Percentiles rank a stretch among this genome's conserved stretches.
Conservation (phyloP, 768 basidiomycete genomes). For the Xerocomellus amylosporus region DNA sequence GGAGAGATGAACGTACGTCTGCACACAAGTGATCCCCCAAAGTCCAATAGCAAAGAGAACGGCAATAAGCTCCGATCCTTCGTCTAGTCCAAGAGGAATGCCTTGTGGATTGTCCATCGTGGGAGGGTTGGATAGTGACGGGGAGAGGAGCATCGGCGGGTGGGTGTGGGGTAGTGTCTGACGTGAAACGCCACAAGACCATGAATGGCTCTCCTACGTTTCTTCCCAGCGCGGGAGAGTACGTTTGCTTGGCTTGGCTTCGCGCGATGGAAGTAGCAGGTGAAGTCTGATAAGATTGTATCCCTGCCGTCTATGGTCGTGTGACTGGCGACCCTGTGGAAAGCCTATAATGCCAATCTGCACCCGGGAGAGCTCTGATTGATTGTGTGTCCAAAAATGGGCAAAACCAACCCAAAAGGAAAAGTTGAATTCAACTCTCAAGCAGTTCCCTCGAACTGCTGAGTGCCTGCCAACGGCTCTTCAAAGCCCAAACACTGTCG, state of each 20-base stretch:
- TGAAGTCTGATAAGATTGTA: not conserved
- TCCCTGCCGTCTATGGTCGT: not conserved
- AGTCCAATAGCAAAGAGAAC: conserved; percentile 20
- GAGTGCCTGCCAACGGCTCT: too few relatives aligned
- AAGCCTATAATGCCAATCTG: too few relatives aligned
- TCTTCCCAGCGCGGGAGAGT: too few relatives aligned
- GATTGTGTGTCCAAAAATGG: not conserved
- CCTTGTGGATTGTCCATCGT: not conserved
- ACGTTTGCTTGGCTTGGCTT: not conserved
- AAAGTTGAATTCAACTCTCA: too few relatives aligned
- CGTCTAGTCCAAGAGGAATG: not conserved
- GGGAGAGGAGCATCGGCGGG: not conserved
- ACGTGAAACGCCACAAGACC: too few relatives aligned
- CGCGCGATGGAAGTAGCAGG: not conserved
- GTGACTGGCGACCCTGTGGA: not conserved
- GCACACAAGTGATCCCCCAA: conserved; percentile 24
- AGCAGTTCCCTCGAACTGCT: too few relatives aligned
- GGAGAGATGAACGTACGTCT: conserved; percentile 13
- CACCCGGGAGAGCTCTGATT: too few relatives aligned
- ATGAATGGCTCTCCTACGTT: not conserved
- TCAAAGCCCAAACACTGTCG: too few relatives aligned
- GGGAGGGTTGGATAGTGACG: not conserved
- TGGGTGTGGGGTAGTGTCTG: too few relatives aligned
- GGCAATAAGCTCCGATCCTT: conserved; percentile 17
- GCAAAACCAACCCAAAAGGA: not conserved